Base-by-base conservation (phyloP, 2,329 filamentous ascomycete genomes). In the Xylariaceae sp. region DNA sequence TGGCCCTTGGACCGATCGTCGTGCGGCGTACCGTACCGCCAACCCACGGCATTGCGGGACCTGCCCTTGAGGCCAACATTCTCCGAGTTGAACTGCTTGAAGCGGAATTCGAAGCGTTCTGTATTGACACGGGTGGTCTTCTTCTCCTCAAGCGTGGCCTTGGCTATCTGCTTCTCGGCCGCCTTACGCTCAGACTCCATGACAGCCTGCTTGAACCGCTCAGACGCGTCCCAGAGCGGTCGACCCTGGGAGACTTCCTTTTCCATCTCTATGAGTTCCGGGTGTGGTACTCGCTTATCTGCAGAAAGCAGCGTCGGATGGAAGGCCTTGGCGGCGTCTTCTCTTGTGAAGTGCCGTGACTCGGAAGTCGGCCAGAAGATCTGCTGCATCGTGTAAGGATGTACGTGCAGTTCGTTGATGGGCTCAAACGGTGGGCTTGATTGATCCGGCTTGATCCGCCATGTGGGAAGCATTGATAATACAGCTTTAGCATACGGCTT, bases 381-480 rank as follows among this genome's bases (percentile, higher is more conserved):
- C 73, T 88, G 86, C 71, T 86, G 82, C 74, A 80, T 80, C 6
- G 86, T 87, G 65, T 79, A 75, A 46, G 78, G 78, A 73, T 88
- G 86, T n/a, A 86, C 79, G 65, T 85, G 80, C 17, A 88, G 75
- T 71, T 88, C 86, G 71, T 87, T 88, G 72, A 88, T 83, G 19
- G 83, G 78, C 73, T 89, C 84, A 65, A 85, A 83, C 0, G 78
- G 74, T 16, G 41, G 23, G 4, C 73, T 71, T 74, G 77, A 84
- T 76, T 66, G 80, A 69, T 65, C 79, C 69, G 52, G 80, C 79
- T 58, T 81, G 74, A 69, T 87, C 71, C 77, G 76, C n/a, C 86
- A 90, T 52, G 82, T 82, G 2, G 92, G 92, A 4, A 98, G 79
- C 92, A 97, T 96, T 29, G 78, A 76, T 66, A 91, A 80, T 21